Conservation (phyloP, 2,329 filamentous ascomycete species). For the Neopestalotiopsis sp. region DNA sequence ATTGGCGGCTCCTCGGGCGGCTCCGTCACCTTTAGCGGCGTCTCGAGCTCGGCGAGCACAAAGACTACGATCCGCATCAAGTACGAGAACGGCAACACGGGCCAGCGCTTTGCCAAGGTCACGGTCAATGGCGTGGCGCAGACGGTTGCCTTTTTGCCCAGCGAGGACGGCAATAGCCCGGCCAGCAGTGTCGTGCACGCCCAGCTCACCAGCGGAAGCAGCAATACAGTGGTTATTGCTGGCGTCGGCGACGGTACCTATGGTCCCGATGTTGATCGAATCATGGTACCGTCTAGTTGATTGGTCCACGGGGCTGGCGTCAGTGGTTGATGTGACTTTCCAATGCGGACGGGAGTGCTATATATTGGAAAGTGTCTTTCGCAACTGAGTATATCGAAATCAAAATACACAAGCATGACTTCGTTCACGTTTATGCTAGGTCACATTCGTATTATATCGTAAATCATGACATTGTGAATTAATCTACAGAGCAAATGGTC, state of each 20-base stretch:
- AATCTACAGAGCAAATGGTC: neutral
- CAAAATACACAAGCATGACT: too few relatives aligned
- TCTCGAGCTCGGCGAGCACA: slow-evolving; percentile 49
- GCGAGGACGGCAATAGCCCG: slow-evolving; percentile 47
- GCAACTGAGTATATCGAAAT: too few relatives aligned
- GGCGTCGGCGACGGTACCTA: slow-evolving; percentile 43
- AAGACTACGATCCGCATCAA: slow-evolving; percentile 59
- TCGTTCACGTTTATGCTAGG: neutral
- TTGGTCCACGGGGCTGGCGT: neutral
- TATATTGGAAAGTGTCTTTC: too few relatives aligned
- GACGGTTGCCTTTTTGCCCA: slow-evolving; percentile 60
- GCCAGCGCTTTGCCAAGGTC: slow-evolving; percentile 58
- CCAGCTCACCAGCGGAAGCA: slow-evolving; percentile 49
- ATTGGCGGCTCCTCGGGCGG: slow-evolving; percentile 56
- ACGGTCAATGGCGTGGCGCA: slow-evolving; percentile 59
- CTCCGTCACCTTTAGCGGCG: slow-evolving; percentile 51
- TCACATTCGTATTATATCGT: neutral
- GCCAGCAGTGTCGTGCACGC: slow-evolving; percentile 53
- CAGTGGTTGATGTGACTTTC: neutral
- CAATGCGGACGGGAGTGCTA: too few relatives aligned
- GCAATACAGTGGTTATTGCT: slow-evolving; percentile 55
- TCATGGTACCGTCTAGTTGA: slow-evolving; percentile 54
- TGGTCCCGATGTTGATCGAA: slow-evolving; percentile 58
- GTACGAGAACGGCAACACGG: slow-evolving; percentile 60
- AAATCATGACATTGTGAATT: neutral